Evolutionary conservation across 2,329 filamentous ascomycete genomes (phyloP).

Genomic region (Lecanicillium sp.): DNA sequence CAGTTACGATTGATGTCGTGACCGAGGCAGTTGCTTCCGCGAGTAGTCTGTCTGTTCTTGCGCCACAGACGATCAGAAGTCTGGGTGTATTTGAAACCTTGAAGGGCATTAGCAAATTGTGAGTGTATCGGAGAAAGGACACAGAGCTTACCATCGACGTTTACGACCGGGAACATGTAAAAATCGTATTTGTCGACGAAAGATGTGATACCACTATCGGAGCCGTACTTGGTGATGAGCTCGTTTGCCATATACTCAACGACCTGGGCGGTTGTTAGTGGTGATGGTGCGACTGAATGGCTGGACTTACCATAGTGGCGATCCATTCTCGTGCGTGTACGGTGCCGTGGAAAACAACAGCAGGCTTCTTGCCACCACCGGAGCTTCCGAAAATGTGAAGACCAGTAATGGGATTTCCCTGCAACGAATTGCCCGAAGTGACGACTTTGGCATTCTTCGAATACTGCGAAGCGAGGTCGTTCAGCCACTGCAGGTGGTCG

Average conservation of each 20-base stretch:
- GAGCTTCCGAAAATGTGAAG: constrained; percentile 48
- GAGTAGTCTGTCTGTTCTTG: constrained; percentile 47
- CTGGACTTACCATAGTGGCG: constrained; percentile 39
- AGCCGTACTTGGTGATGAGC: constrained; percentile 41
- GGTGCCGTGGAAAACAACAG: constrained; percentile 50
- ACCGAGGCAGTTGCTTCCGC: constrained; percentile 39
- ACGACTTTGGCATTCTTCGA: constrained; percentile 43
- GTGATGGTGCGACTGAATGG: not conserved
- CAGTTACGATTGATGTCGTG: constrained; percentile 57
- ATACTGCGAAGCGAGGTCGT: constrained; percentile 37
- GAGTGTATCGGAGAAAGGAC: not conserved
- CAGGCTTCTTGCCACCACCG: constrained; percentile 39
- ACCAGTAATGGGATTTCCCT: constrained; percentile 54
- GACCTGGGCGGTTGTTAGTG: constrained; percentile 21
- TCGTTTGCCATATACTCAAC: constrained; percentile 48
- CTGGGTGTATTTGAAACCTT: constrained; percentile 54
- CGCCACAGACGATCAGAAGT: constrained; percentile 54
- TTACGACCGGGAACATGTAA: constrained; percentile 58
- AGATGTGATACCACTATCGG: constrained; percentile 30
- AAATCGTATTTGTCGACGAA: constrained; percentile 59
- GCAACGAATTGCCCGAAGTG: constrained; percentile 39
- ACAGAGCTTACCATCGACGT: constrained; percentile 47
- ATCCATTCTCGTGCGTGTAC: constrained; percentile 59
- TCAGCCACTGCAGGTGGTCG: constrained; percentile 44
- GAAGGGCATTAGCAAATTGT: not conserved